Conservation (phyloP, 2,329 filamentous ascomycete genomes). For the Colletotrichum somersetense region DNA sequence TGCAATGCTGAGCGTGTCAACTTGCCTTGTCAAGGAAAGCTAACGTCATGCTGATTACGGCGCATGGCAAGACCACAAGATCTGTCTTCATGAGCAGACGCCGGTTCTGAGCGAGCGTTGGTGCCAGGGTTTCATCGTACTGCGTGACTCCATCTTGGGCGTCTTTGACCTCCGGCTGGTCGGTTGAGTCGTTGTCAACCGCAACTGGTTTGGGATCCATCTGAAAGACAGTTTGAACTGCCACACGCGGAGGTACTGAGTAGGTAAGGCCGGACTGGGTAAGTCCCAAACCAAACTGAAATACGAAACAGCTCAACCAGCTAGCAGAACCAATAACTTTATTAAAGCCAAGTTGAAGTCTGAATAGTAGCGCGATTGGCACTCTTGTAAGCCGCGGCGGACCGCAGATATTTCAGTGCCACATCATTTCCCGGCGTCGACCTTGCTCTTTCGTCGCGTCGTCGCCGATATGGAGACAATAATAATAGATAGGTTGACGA, state of each 20-base stretch:
- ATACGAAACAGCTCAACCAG: not conserved
- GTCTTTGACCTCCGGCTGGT: slow-evolving; percentile 4
- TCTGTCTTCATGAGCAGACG: slow-evolving; percentile 43
- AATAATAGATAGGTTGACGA: slow-evolving; percentile 29
- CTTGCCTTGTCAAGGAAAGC: slow-evolving; percentile 43
- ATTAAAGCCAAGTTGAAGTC: not conserved
- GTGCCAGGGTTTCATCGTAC: slow-evolving; percentile 7
- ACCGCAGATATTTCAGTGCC: slow-evolving; percentile 22
- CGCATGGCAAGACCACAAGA: slow-evolving; percentile 40
- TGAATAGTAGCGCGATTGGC: not conserved
- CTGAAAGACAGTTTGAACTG: not conserved
- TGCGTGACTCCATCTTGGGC: slow-evolving; percentile 10
- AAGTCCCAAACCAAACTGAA: not conserved
- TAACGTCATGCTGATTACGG: slow-evolving; percentile 42
- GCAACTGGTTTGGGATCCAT: slow-evolving; percentile 25
- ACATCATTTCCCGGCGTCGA: not conserved
- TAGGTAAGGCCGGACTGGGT: not conserved
- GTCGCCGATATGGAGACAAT: slow-evolving; percentile 29
- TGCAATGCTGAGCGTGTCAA: not conserved
- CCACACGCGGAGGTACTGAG: not conserved
- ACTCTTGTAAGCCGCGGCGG: not conserved
- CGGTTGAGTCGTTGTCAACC: slow-evolving; percentile 2
- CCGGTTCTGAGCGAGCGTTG: slow-evolving; percentile 33
- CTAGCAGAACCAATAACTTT: not conserved
- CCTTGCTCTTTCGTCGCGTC: slow-evolving; percentile 1